Percentiles rank a stretch among this genome's conserved stretches.
Evolutionary conservation across 257 asterid species (phyloP).

Genomic region (Echites panduratus): DNA sequence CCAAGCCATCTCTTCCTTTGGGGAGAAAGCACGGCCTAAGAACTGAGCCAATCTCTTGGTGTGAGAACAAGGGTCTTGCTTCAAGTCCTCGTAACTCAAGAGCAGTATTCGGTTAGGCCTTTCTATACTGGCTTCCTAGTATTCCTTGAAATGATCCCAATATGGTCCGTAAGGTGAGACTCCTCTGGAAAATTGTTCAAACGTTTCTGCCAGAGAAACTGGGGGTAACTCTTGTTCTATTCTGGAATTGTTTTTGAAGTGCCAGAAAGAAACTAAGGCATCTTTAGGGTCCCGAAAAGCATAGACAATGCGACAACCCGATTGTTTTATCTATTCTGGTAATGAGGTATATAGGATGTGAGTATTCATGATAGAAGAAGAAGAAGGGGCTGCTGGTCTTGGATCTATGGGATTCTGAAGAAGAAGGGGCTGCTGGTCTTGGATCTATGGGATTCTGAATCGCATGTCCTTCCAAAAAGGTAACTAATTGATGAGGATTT

Average conservation of each 20-base stretch:
- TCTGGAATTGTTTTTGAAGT: conserved; percentile 30
- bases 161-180: too few species aligned
- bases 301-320: conserved; percentile 22
- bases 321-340: conserved; percentile 8
- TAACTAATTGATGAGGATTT: too few species aligned
- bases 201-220: too few species aligned
- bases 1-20: conserved; percentile 16
- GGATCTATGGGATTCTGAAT: too few species aligned
- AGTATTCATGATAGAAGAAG: too few species aligned
- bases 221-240: conserved; percentile 11
- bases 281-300: conserved; percentile 47
- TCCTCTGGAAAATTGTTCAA: too few species aligned
- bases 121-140: too few species aligned
- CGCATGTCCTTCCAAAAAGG: too few species aligned
- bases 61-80: conserved; percentile 16
- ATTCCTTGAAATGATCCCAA: too few species aligned
- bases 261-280: conserved; percentile 44
- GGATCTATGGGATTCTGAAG: too few species aligned
- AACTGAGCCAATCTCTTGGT: conserved; percentile 18
- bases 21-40: conserved; percentile 15
- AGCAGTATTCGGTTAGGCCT: conserved; percentile 7
- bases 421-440: too few species aligned
- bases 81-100: conserved; percentile 24
- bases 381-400: too few species aligned
- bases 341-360: conserved; percentile 13